Evolutionary conservation across 1,284 basidiomycete species (phyloP), one percentile per base, ranked within the genome.

Genomic region (Marasmius tenuissimus): DNA sequence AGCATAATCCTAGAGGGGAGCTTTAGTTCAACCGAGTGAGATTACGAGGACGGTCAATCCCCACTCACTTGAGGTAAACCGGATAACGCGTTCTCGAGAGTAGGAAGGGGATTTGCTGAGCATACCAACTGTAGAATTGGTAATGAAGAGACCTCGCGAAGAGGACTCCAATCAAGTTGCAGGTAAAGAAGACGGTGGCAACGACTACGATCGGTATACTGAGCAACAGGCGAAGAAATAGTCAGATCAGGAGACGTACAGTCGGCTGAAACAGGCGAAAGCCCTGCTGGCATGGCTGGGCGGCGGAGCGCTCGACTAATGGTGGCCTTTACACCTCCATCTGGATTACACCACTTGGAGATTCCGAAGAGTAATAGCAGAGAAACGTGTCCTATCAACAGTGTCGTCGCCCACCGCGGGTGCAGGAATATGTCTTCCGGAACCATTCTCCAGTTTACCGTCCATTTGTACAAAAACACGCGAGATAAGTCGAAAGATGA

Each of bases 61-160:
- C 39, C 27, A 75, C 85, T 70, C 68, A 94, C 93, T 86, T 90
- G 20, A 90, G 7, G 27, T 76, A 39, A 16, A 84, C 51, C 22
- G 88, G 88, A 71, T 86, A 92, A 59, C 75, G 80, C 4, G 92
- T 90, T 68, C 86, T 85, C 85, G 88, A 96, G 5, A 86, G 78
- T 33, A 99, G 76, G 69, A 97, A 88, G 0, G 96, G 94, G n/a
- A 97, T 74, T 68, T 97, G 94, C 65, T 95, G 91, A 11, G 92
- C 94, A 74, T 98, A 98, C 97, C 97, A 99, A 4, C 92, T 90
- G 74, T 98, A 98, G 76, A 99, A 99, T 70, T 99, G 97, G 74
- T 98, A 99, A 74, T 99, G 97, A 59, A 99, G 77, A 14, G 96
- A 97, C n/a, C 97, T 87, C 14, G 97, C 93, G 73, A 93, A 98